phyloP scores from a whole-genome alignment of 352 stramenopile genomes.

The Pythium chondricola region DNA sequence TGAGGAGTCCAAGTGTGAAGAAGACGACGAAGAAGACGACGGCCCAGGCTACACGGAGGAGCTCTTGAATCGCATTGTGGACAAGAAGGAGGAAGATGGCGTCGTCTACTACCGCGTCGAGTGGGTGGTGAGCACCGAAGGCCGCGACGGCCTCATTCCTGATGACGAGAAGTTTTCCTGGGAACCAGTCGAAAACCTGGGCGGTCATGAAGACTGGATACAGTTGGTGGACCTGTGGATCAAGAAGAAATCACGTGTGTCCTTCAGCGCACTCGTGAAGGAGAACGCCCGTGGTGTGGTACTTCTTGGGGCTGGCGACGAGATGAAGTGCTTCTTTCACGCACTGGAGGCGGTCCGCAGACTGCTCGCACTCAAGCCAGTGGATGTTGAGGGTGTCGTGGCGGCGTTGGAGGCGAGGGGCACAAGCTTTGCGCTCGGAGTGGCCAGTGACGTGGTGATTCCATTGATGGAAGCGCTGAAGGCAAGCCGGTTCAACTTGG shows the following conservation, averaged over 20 bases:
- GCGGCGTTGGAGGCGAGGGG: not conserved
- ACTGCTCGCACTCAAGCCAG: not conserved
- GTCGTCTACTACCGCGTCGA: conserved; percentile 2
- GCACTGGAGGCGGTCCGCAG: not conserved
- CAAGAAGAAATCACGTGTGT: not conserved
- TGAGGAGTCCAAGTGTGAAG: not conserved
- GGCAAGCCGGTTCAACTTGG: not conserved
- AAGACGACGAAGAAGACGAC: not conserved
- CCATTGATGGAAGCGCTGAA: not conserved
- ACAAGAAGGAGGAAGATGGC: not conserved
- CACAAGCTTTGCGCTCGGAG: not conserved
- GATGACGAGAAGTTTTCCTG: conserved; percentile 1
- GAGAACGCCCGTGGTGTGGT: not conserved
- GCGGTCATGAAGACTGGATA: conserved; percentile 1
- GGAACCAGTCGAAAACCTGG: conserved; percentile 2
- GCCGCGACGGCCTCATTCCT: too few species aligned
- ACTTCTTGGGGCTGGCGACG: not conserved
- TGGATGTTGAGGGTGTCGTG: not conserved
- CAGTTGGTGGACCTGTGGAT: conserved; percentile 5
- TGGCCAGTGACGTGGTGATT: not conserved
- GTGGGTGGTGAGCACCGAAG: conserved; percentile 2
- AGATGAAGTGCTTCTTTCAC: conserved; percentile 7
- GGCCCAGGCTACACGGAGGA: not conserved
- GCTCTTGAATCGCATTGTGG: not conserved
- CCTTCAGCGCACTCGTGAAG: not conserved